Conservation (phyloP, 192 early-diverging fungal genomes). For the Kickxella alabastrina region DNA sequence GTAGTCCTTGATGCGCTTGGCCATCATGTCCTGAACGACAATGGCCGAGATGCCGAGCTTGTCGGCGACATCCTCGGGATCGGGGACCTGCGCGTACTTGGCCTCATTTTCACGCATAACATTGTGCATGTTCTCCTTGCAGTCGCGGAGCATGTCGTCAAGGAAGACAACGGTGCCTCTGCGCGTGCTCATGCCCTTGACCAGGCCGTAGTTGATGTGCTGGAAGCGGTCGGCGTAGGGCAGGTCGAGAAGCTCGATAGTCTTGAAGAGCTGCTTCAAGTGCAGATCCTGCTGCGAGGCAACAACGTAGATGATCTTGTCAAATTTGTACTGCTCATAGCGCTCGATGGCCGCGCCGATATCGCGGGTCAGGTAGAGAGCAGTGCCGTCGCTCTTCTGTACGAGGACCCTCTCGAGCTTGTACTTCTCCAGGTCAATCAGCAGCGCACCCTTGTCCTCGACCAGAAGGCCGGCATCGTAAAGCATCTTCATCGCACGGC, state of each 20-base stretch:
- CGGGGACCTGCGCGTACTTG: conserved; percentile 79
- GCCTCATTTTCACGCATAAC: conserved; percentile 86
- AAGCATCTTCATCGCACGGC: conserved; percentile 66
- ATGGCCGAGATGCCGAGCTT: conserved; percentile 90
- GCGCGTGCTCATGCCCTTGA: conserved; percentile 93
- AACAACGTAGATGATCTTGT: conserved; percentile 91
- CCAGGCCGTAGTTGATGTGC: conserved; percentile 94
- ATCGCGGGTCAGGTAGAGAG: conserved; percentile 93
- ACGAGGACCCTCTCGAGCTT: conserved; percentile 83
- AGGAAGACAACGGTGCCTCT: conserved; percentile 94
- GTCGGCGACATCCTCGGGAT: conserved; percentile 80
- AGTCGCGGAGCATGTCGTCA: conserved; percentile 86
- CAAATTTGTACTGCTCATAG: conserved; percentile 81
- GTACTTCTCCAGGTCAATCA: conserved; percentile 77
- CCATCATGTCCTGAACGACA: conserved; percentile 86
- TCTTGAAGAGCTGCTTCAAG: conserved; percentile 93
- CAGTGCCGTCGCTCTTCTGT: conserved; percentile 86
- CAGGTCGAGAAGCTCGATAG: conserved; percentile 73
- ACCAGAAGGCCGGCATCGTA: conserved; percentile 63
- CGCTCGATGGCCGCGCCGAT: conserved; percentile 94
- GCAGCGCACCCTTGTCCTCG: conserved; percentile 76
- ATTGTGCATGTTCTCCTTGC: conserved; percentile 83
- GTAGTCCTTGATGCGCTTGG: conserved; percentile 92
- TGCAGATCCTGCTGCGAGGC: conserved; percentile 87
- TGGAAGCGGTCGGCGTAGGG: conserved; percentile 79